Conservation (phyloP, 345 rosid species). For the Excoecaria cochinchinensis region DNA sequence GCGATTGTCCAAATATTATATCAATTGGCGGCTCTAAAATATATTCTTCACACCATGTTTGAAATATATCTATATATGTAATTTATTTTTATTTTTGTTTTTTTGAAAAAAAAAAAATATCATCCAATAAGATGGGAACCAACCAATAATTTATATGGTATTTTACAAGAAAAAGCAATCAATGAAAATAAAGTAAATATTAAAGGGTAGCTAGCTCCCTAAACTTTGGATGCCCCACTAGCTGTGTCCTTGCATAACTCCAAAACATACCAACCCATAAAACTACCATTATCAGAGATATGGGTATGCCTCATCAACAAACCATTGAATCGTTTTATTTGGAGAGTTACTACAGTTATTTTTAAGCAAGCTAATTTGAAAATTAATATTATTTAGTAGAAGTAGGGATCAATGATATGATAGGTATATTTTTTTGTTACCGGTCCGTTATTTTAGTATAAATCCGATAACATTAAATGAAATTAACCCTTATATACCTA, state of each 20-base stretch:
- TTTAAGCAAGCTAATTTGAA: no score
- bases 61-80: not conserved
- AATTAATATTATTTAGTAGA: no score
- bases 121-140: slow-evolving; percentile 22
- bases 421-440: no score
- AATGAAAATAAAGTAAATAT: not conserved
- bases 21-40: slow-evolving; percentile 24
- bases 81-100: no score
- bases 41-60: not conserved
- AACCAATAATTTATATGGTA: no score
- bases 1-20: not conserved
- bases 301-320: not conserved
- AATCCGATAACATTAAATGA: no score
- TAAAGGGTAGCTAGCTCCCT: not conserved
- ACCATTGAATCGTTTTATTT: no score
- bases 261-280: slow-evolving; percentile 16
- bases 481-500: no score
- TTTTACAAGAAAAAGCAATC: not conserved
- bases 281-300: not conserved
- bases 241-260: not conserved
- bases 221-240: slow-evolving; percentile 17
- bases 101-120: not conserved
- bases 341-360: no score
- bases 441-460: no score
- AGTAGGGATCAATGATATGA: no score